Conservation (phyloP, 169 alveolate species). For the Plasmodium ovale region DNA sequence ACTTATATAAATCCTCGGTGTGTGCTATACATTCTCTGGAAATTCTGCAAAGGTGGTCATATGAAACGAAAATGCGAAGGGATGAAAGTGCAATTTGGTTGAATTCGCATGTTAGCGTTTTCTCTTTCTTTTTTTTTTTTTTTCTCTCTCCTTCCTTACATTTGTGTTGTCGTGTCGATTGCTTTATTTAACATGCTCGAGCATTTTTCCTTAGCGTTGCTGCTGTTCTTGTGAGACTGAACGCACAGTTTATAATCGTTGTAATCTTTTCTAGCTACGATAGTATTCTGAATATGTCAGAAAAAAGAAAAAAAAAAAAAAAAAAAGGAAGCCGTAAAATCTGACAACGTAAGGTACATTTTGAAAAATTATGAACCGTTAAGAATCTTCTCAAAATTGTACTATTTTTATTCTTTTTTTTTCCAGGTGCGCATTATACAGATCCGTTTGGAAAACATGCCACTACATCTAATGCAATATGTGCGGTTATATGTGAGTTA, state of each 20-base stretch:
- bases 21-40: constrained; percentile 53
- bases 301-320: background rate
- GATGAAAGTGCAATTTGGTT: background rate
- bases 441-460: background rate
- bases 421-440: background rate
- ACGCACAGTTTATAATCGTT: constrained; percentile 51
- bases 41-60: constrained; percentile 10
- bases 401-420: too few species aligned
- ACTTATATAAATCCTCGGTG: constrained; percentile 56
- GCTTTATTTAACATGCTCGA: constrained; percentile 15
- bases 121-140: constrained; percentile 5
- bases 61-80: background rate
- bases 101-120: background rate
- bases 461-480: background rate
- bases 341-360: background rate
- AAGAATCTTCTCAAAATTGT: background rate
- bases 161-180: constrained; percentile 43
- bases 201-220: constrained; percentile 26
- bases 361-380: background rate
- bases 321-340: background rate
- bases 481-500: too few species aligned
- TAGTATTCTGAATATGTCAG: constrained; percentile 6
- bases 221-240: constrained; percentile 10
- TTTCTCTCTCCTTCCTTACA: constrained; percentile 2
- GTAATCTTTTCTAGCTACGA: constrained; percentile 32